A percentile compares a stretch with the other conserved stretches of the same genome.
These are phyloP conservation scores for Candida silvatica DNA, from an alignment of 805 yeast genomes.

Conservation along the genomic window DNA sequence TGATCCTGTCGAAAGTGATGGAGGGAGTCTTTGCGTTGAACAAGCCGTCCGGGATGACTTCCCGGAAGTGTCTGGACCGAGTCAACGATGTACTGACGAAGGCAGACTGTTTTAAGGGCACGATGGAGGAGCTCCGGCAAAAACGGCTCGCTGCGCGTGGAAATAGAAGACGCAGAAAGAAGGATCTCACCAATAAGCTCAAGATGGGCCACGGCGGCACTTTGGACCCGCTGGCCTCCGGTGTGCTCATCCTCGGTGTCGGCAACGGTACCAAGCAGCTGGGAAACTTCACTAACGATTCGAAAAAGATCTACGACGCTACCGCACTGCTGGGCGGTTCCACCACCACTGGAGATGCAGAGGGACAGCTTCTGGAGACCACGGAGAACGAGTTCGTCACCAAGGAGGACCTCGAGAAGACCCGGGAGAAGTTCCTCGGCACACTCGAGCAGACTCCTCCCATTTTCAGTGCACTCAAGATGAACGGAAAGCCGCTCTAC, in stretches of 20 bases:
- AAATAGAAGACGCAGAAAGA: constrained; percentile 41
- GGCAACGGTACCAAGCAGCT: constrained; percentile 84
- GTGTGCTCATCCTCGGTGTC: constrained; percentile 86
- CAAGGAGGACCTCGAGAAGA: constrained; percentile 36
- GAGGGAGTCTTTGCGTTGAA: constrained; percentile 90
- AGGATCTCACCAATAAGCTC: constrained; percentile 29
- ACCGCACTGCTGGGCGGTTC: constrained; percentile 81
- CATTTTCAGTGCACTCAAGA: constrained; percentile 84
- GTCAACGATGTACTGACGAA: constrained; percentile 55
- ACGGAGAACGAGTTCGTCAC: constrained; percentile 51
- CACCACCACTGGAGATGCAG: constrained; percentile 91
- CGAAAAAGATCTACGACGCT: constrained; percentile 74
- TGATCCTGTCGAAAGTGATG: constrained; percentile 32
- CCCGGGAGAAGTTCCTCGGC: constrained; percentile 67
- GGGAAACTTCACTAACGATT: constrained; percentile 60
- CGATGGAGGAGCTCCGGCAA: constrained; percentile 41
- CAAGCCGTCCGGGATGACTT: constrained; percentile 81
- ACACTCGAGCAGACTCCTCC: constrained; percentile 87
- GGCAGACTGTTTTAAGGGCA: constrained; percentile 47
- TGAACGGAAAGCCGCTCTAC: constrained; percentile 89
- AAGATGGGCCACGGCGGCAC: constrained; percentile 99
- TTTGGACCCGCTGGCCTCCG: constrained; percentile 91
- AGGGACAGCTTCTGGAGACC: constrained; percentile 68
- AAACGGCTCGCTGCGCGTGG: constrained; percentile 32
- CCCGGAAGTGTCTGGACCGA: constrained; percentile 62